Percentiles rank a stretch among this genome's conserved stretches.
Evolutionary conservation across 495 filamentous ascomycete species (phyloP).

Genomic region (Evernia prunastri): DNA sequence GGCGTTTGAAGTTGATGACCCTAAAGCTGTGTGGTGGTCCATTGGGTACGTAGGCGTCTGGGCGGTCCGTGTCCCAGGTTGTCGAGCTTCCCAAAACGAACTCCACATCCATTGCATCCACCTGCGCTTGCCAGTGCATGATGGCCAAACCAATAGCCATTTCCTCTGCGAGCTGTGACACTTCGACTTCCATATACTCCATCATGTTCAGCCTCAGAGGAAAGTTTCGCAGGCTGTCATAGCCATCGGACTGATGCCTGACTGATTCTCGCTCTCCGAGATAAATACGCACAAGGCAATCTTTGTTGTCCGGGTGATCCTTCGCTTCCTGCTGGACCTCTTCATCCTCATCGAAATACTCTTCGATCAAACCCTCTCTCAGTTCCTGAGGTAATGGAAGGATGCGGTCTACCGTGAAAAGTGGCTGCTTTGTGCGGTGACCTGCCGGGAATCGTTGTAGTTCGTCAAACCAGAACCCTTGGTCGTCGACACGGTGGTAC

Average conservation of each 20-base stretch:
- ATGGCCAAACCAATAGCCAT: constrained; percentile 32
- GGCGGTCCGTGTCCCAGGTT: background rate
- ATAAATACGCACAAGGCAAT: constrained; percentile 28
- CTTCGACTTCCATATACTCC: constrained; percentile 22
- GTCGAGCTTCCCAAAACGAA: constrained; percentile 31
- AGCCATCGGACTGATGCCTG: background rate
- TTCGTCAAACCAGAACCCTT: constrained; percentile 11
- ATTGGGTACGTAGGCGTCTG: background rate
- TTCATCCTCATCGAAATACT: constrained; percentile 24
- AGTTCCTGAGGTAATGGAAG: constrained; percentile 27
- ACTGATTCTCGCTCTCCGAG: constrained; percentile 19
- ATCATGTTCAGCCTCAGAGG: constrained; percentile 26
- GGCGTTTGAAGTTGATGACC: constrained; percentile 9
- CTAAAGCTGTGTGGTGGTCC: no score
- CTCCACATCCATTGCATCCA: constrained; percentile 31
- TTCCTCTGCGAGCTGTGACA: constrained; percentile 18
- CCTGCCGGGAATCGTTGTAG: constrained; percentile 10
- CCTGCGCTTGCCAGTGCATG: constrained; percentile 29
- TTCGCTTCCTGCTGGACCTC: constrained; percentile 18
- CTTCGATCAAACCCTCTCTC: constrained; percentile 21
- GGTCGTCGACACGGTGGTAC: constrained; percentile 2
- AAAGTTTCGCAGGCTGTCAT: constrained; percentile 29
- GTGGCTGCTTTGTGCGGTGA: constrained; percentile 13
- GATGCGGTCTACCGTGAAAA: constrained; percentile 29
- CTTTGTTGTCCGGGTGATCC: constrained; percentile 25